Base-by-base conservation (phyloP, 106 monocot genomes). In the Ottelia alismoides region DNA sequence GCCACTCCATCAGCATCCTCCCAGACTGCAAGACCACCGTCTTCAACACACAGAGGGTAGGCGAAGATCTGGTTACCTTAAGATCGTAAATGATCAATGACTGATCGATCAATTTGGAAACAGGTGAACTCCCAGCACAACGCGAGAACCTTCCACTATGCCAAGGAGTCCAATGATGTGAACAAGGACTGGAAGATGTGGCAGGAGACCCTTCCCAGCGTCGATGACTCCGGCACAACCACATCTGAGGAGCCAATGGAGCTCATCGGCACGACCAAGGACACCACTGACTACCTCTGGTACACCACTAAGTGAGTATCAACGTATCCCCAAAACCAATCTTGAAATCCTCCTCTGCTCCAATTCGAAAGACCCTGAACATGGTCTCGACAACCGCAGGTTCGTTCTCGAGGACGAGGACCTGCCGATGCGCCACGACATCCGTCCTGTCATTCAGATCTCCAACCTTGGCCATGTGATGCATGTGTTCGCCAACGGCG, bases 1-100 rank as follows among this genome's bases (percentile, higher is more conserved):
- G 65, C 28, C 84, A 44, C 31, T 88, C 94, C 18, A 73, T 94
- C 40, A 88, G 88, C 65, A 79, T 94, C 22, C 84, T 94, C 44
- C 81, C 84, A 1, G 94, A 88, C 21, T 94, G 94, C 76, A 84
- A 78, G 66, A 94, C 77, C 55, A 88, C 81, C 9, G 71, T 84
- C 45, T 88, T 56, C 72, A 94, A 88, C 65, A 94, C 84, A 18
- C 78, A 81, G 46, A 73, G 70, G 75, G 88, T n/a, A n/a, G n/a
- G n/a, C n/a, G n/a, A n/a, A n/a, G n/a, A n/a, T n/a, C n/a, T n/a
- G n/a, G n/a, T n/a, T n/a, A n/a, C n/a, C n/a, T n/a, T n/a, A n/a
- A n/a, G n/a, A n/a, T n/a, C n/a, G n/a, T n/a, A n/a, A n/a, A n/a
- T n/a, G n/a, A n/a, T n/a, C n/a, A n/a, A n/a, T n/a, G n/a, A n/a